Conservation (phyloP, 495 filamentous ascomycete genomes). For the Xylaria venustula region DNA sequence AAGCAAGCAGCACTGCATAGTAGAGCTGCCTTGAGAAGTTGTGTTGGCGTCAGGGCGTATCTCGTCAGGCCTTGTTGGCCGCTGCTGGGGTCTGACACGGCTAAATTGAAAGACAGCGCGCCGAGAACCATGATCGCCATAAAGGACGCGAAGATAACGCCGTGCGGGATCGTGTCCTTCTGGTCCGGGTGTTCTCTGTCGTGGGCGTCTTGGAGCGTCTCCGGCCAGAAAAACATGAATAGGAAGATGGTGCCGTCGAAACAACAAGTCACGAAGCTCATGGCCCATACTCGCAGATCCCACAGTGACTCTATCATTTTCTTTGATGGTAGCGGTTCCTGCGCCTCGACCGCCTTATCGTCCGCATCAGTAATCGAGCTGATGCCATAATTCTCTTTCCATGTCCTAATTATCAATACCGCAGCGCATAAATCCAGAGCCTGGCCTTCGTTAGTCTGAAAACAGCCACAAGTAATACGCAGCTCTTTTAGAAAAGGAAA, state of each 20-base stretch:
- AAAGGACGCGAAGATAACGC: slow-evolving; percentile 47
- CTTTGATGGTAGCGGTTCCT: neutral
- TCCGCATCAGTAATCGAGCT: neutral
- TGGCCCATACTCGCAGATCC: slow-evolving; percentile 36
- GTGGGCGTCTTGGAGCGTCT: slow-evolving; percentile 37
- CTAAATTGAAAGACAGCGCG: slow-evolving; percentile 33
- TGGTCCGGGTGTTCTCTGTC: slow-evolving; percentile 2
- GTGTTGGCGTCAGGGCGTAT: slow-evolving; percentile 16
- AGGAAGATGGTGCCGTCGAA: slow-evolving; percentile 53
- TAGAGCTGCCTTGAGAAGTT: slow-evolving; percentile 28
- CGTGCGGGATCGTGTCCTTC: slow-evolving; percentile 32
- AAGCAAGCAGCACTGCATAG: slow-evolving; percentile 24
- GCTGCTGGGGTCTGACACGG: neutral
- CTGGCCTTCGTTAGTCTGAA: slow-evolving; percentile 1
- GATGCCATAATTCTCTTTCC: slow-evolving; percentile 41
- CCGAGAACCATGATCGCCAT: slow-evolving; percentile 52
- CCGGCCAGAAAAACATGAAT: slow-evolving; percentile 50
- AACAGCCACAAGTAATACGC: slow-evolving; percentile 1
- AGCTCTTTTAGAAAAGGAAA: slow-evolving; percentile 6
- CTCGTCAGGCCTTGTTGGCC: neutral
- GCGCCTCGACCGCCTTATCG: neutral
- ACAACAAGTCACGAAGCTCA: slow-evolving; percentile 40
- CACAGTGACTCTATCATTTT: neutral
- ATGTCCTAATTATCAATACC: slow-evolving; percentile 34
- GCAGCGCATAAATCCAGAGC: slow-evolving; percentile 26